Conservation (phyloP, 371 early-diverging fungal species). For the Mucor velutinosus region DNA sequence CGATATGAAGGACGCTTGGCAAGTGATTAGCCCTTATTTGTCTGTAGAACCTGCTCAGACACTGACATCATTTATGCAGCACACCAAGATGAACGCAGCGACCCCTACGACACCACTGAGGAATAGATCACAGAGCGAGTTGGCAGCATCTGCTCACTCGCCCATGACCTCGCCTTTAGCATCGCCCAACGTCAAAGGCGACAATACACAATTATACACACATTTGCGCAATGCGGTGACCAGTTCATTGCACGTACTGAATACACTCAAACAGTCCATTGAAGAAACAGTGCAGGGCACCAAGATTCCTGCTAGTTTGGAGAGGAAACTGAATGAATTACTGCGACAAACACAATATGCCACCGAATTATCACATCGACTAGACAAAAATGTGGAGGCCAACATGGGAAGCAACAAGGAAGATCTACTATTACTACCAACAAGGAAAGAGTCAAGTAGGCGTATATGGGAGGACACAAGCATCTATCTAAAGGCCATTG, state of each 20-base stretch:
- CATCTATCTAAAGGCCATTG: constrained; percentile 45
- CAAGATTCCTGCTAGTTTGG: constrained; percentile 14
- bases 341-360: constrained; percentile 28
- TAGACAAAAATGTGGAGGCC: constrained; percentile 32
- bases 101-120: constrained; percentile 1
- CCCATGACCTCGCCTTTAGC: constrained; percentile 22
- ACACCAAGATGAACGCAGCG: neutral
- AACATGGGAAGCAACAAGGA: constrained; percentile 21
- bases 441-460: constrained; percentile 21
- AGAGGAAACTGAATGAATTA: constrained; percentile 28
- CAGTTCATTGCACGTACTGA: constrained; percentile 39
- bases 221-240: constrained; percentile 42
- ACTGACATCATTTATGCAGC: neutral
- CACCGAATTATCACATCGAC: constrained; percentile 24
- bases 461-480: constrained; percentile 48
- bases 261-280: constrained; percentile 33
- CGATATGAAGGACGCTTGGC: constrained; percentile 57
- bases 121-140: constrained; percentile 31
- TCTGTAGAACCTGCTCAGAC: constrained; percentile 14
- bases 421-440: constrained; percentile 2
- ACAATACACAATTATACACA: constrained; percentile 33
- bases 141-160: constrained; percentile 10
- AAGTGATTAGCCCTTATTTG: constrained; percentile 33
- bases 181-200: constrained; percentile 13
- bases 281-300: constrained; percentile 20